These are phyloP conservation scores for Fomitopsis schrenkii DNA, from an alignment of 1,284 basidiomycete genomes.

Conservation along the genomic window DNA sequence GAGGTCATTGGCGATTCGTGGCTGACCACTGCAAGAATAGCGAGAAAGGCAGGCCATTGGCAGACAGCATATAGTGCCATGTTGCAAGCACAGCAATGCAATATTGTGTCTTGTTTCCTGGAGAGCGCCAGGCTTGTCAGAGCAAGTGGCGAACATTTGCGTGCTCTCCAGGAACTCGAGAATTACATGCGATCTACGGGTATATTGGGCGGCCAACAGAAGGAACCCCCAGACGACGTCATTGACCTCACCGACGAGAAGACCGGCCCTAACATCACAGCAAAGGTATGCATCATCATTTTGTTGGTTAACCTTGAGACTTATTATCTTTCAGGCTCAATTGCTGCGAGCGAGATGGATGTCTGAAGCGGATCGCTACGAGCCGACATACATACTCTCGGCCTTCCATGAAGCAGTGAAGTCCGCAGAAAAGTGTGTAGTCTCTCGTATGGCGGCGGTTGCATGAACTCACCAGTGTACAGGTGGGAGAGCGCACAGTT, in stretches of 20 bases:
- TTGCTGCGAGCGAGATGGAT: conserved; percentile 93
- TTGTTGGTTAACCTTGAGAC: not conserved
- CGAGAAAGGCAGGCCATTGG: conserved; percentile 91
- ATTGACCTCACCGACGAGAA: conserved; percentile 57
- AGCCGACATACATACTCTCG: conserved; percentile 59
- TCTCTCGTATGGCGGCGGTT: not conserved
- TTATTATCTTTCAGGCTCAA: conserved; percentile 54
- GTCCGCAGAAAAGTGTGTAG: conserved; percentile 52
- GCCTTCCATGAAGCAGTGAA: conserved; percentile 56
- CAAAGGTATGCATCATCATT: conserved; percentile 53
- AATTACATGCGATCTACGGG: conserved; percentile 62
- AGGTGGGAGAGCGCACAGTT: conserved; percentile 89
- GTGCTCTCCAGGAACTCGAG: conserved; percentile 88
- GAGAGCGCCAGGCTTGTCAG: conserved; percentile 90
- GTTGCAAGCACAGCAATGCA: conserved; percentile 82
- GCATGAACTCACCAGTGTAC: conserved; percentile 6
- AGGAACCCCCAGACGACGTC: conserved; percentile 23
- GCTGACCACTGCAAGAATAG: conserved; percentile 93
- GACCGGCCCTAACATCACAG: conserved; percentile 52
- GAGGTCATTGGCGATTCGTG: conserved; percentile 80
- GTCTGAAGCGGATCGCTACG: conserved; percentile 85
- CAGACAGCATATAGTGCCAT: conserved; percentile 98
- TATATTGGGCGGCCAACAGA: conserved; percentile 27
- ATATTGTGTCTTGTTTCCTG: conserved; percentile 81
- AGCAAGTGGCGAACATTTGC: conserved; percentile 77